These are phyloP conservation scores for Cutaneotrichosporon sp. DNA, from an alignment of 1,284 basidiomycete species.

Conservation along the genomic window DNA sequence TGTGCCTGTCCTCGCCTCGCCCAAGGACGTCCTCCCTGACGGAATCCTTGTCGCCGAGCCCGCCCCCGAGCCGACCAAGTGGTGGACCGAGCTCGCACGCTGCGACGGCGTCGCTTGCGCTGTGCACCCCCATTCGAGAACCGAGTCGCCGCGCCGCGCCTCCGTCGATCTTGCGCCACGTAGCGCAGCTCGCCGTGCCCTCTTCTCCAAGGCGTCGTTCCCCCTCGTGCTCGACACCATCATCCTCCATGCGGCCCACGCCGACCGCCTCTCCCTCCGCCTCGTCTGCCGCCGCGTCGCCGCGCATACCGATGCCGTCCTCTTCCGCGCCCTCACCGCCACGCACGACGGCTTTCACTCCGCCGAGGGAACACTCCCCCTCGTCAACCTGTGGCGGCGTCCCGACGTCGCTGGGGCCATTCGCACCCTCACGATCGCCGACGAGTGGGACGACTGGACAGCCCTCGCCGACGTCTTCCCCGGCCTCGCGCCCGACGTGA, in stretches of 20 bases:
- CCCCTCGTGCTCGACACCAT: background rate
- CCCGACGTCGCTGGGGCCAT: slow-evolving; percentile 4
- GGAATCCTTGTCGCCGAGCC: background rate
- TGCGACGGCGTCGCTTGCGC: background rate
- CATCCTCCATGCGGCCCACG: background rate
- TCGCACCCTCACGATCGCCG: background rate
- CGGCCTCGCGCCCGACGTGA: background rate
- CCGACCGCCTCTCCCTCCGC: background rate
- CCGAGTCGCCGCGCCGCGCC: background rate
- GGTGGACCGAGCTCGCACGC: background rate
- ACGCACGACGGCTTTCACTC: background rate
- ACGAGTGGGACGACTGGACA: background rate
- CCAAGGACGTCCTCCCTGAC: background rate
- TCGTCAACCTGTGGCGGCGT: background rate
- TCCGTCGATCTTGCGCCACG: background rate
- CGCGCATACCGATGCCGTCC: background rate
- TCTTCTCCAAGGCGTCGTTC: background rate
- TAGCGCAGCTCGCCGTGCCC: background rate
- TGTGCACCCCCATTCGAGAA: background rate
- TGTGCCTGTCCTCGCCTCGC: background rate
- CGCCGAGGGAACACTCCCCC: background rate
- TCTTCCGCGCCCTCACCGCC: background rate
- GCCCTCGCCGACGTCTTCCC: background rate
- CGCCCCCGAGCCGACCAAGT: background rate
- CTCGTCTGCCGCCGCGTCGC: slow-evolving; percentile 2